Evolutionary conservation across 1,139 yeast genomes (phyloP), one percentile per base, ranked within the genome.

Genomic region (Meyerozyma carpophila): DNA sequence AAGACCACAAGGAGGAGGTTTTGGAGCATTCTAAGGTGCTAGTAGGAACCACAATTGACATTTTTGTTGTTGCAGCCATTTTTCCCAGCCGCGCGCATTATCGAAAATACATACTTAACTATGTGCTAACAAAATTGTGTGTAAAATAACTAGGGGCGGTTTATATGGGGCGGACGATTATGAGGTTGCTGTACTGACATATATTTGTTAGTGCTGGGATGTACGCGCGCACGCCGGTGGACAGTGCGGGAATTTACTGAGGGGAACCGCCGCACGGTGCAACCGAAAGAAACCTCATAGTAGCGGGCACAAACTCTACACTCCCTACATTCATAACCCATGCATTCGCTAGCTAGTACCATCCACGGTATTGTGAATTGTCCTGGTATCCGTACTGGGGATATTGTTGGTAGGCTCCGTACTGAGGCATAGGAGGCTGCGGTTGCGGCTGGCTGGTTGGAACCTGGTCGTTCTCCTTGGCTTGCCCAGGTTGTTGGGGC

Each of bases 381-480:
- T 71, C 77, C 56, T 72, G 77, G 58, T 70, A 73, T 34, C 64
- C 64, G 50, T 71, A 73, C 55, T 72, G 77, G n/a, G 77, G 77
- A 59, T 70, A 73, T 55, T 72, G 77, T 56, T 73, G 78, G 56
- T 71, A 73, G 26, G 61, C 76, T 41, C 70, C 75, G 51, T 66
- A 71, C 56, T 70, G 75, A 26, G 75, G 75, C 49, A 64, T 59
- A 42, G 69, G 66, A 41, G 68, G 71, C 49, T 62, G 57, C 36
- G 57, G 59, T 49, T 58, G 64, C 16, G 57, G 60, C 36, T 52
- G 57, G 16, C 25, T 8, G 3, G 13, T 8, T 3, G 41, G 37
- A 7, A 13, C 37, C 7, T 11, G 16, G 24, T 40, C 32, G 25
- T 32, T 32, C 11, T 39, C 31, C 24, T 39, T 29, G 38, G 55